These are phyloP conservation scores for Dendrobium huoshanense DNA, from an alignment of 106 monocot genomes.

Conservation along the genomic window DNA sequence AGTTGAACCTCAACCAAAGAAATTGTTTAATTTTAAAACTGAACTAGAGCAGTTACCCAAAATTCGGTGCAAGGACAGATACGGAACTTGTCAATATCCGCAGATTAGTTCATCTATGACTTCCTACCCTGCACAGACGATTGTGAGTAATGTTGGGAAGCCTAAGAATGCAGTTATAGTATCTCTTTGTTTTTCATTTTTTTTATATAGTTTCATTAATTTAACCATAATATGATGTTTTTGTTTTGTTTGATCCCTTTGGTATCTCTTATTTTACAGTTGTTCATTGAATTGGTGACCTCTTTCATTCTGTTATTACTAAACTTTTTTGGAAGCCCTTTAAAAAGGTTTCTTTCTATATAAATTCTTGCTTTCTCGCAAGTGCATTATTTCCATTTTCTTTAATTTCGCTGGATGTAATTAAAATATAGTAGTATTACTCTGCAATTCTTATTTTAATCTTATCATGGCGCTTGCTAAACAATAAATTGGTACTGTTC, in stretches of 20 bases:
- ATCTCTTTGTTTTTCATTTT: background rate
- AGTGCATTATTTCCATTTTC: background rate
- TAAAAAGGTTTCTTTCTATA: background rate
- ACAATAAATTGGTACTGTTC: background rate
- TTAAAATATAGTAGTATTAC: background rate
- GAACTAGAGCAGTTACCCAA: conserved; percentile 21
- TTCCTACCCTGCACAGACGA: conserved; percentile 34
- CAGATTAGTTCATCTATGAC: conserved; percentile 30
- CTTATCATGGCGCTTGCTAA: background rate
- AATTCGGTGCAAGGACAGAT: conserved; percentile 42
- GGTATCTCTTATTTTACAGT: background rate
- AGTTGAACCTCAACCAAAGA: conserved; percentile 45
- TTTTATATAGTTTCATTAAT: background rate
- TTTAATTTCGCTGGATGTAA: background rate
- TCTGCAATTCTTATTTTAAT: background rate
- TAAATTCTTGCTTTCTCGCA: background rate
- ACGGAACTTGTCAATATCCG: conserved; percentile 28
- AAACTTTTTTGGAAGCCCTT: background rate
- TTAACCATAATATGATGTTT: background rate
- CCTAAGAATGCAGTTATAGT: background rate
- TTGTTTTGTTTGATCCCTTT: background rate
- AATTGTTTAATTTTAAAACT: conserved; percentile 35
- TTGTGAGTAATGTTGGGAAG: conserved; percentile 28
- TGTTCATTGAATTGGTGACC: background rate
- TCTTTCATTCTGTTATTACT: background rate